phyloP scores from a whole-genome alignment of 768 basidiomycete species.

The Agrocybe pediades region DNA sequence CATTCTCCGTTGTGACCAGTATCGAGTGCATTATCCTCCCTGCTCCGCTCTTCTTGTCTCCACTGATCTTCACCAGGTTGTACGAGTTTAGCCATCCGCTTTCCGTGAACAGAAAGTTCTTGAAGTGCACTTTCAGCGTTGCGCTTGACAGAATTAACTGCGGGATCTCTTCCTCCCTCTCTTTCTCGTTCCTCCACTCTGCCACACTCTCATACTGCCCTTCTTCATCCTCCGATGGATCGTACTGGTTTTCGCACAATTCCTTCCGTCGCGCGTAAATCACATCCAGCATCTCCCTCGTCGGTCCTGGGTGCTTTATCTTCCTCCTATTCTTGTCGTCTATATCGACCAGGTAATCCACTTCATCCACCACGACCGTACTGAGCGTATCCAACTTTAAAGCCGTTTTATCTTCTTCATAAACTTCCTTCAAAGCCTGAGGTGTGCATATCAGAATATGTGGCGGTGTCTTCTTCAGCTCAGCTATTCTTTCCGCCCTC shows the following conservation, averaged over 20 bases:
- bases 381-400: slow-evolving; percentile 50
- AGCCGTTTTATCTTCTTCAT: slow-evolving; percentile 40
- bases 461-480: slow-evolving; percentile 47
- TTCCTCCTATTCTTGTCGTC: slow-evolving; percentile 46
- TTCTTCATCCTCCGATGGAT: slow-evolving; percentile 26
- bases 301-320: slow-evolving; percentile 53
- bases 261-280: slow-evolving; percentile 47
- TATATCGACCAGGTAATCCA: slow-evolving; percentile 68
- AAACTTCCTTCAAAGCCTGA: slow-evolving; percentile 62
- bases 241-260: slow-evolving; percentile 22
- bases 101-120: slow-evolving; percentile 52
- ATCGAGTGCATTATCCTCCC: slow-evolving; percentile 47
- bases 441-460: slow-evolving; percentile 76
- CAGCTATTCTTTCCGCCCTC: slow-evolving; percentile 38
- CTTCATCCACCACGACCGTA: slow-evolving; percentile 74
- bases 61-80: slow-evolving; percentile 42
- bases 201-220: slow-evolving; percentile 13
- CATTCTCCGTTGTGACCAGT: slow-evolving; percentile 58
- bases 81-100: slow-evolving; percentile 60
- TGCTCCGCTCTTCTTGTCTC: slow-evolving; percentile 17
- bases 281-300: slow-evolving; percentile 58
- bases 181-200: slow-evolving; percentile 15
- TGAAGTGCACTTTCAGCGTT: slow-evolving; percentile 59
- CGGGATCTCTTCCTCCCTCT: slow-evolving; percentile 32
- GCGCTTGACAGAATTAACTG: slow-evolving; percentile 75